Evolutionary conservation across 2,329 filamentous ascomycete species (phyloP), one percentile per base, ranked within the genome.

Genomic region (Cordyceps cateniannulata): DNA sequence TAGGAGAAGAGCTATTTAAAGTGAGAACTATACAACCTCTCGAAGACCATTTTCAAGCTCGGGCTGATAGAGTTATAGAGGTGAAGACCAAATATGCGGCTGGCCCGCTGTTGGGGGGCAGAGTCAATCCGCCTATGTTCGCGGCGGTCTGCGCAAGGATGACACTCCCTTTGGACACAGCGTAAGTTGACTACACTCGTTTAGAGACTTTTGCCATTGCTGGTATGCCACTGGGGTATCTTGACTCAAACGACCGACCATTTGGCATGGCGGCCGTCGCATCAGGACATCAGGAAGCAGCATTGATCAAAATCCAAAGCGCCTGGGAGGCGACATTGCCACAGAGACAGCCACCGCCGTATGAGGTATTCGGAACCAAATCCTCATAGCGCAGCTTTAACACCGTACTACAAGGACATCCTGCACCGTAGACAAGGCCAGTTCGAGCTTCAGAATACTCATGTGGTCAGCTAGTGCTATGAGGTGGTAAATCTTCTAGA

Each of bases 41-140:
- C 27, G n/a, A n/a, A n/a, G n/a, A n/a, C 5, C 44, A 9, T 18
- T 35, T 38, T 14, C 22, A 44, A 22, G 35, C 2, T 49, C 60
- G 56, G 38, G 24, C 48, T 32, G 44, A 45, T 47, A 62, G 62
- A 45, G 65, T 61, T 20, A 44, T 24, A 53, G 61, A 47, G 48
- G 60, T 60, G 48, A 62, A 18, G 42, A 57, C 51, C 24, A 57
- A 50, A 38, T 52, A 32, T 52, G 50, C 35, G 65, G 65, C 42
- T 71, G 65, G 69, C 68, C 65, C 45, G 55, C 64, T 20, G 45
- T 63, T 44, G 66, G 65, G 32, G 63, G 67, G n/a, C 65, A 69
- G 55, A 66, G 63, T 38, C 59, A 66, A 12, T 67, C 67, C 18
- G 59, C 67, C 16, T 70, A 70, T 63, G 56, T 64, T 9, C 44